Evolutionary conservation across 176 grass and related monocot genomes (phyloP), one percentile per base, ranked within the genome.

Genomic region (Triticum dicoccoides): DNA sequence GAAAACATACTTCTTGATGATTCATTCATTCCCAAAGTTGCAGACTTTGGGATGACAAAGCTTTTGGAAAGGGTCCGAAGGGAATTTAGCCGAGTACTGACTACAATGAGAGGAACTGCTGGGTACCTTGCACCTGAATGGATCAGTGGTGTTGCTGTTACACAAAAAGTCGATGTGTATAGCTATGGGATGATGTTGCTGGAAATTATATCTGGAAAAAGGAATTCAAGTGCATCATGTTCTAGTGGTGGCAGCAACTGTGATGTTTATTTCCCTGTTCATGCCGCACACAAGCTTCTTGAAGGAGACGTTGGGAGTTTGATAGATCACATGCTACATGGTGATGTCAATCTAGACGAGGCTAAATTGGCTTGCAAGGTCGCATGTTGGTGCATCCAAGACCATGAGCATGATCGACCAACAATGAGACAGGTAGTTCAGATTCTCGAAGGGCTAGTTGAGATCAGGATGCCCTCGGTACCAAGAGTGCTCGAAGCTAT

Each of bases 381-480:
- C 66, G 79, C 83, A 49, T 82, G 84, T n/a, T 87, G 89, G 89
- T 90, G 89, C 24, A 86, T 90, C 32, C 84, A 90, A 68, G 79
- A 62, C 39, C 21, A 79, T 8, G 89, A 90, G 69, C 52, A 44
- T 71, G 30, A 44, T 61, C 65, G 84, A 54, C 89, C 89, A 21
- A 83, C 89, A 13, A 90, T 90, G 84, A 35, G 76, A 15, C 66
- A 89, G 49, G 67, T 87, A 32, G 79, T 87, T 69, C 66, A 73
- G 59, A 78, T 79, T 78, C 70, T 90, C 0, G 84, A 90, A 21
- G 84, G 89, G 1, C 21, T 52, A 47, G 10, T 85, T 1, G 4
- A 87, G 13, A 74, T 83, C 1, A 33, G 30, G 15, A 79, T 79
- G 61, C 84, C 89, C 27, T 64, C 84, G 0, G 37, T 90, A 34